phyloP scores from a whole-genome alignment of 345 rosid genomes.

The Tarenaya hassleriana region DNA sequence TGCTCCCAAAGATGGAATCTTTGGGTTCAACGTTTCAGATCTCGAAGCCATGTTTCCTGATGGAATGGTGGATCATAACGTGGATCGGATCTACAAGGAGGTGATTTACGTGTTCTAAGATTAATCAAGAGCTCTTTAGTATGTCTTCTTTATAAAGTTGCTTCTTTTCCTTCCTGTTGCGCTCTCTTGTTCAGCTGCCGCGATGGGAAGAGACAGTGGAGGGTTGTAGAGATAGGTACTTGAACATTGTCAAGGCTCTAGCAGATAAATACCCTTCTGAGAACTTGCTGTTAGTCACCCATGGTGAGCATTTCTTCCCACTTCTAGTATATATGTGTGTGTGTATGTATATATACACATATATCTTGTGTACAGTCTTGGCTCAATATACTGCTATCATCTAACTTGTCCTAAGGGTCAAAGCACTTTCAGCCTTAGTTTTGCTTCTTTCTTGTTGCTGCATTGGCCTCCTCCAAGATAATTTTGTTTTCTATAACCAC shows the following conservation, averaged over 20 bases:
- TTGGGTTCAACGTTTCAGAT: conserved; percentile 45
- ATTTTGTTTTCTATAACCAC: not conserved
- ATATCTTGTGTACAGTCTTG: not conserved
- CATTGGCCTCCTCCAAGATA: no score
- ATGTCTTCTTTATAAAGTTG: conserved; percentile 11
- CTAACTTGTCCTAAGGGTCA: no score
- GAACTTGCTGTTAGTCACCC: conserved; percentile 76
- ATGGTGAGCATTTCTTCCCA: conserved; percentile 41
- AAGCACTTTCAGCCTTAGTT: no score
- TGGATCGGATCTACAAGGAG: conserved; percentile 44
- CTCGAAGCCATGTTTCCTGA: conserved; percentile 54
- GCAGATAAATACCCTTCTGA: conserved; percentile 72
- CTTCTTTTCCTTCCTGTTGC: no score
- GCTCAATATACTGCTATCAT: not conserved
- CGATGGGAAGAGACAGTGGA: conserved; percentile 53
- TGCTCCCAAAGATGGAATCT: conserved; percentile 60
- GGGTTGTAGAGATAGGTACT: conserved; percentile 49
- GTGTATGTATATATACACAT: not conserved
- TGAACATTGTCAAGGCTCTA: conserved; percentile 46
- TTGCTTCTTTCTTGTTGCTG: no score
- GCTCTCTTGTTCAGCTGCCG: conserved; percentile 47
- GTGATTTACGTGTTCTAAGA: conserved; percentile 23
- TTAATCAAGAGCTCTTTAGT: not conserved
- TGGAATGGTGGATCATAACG: conserved; percentile 56
- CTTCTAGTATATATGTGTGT: not conserved